Conservation (phyloP, 2,329 filamentous ascomycete genomes). For the Diaporthe ampelina region DNA sequence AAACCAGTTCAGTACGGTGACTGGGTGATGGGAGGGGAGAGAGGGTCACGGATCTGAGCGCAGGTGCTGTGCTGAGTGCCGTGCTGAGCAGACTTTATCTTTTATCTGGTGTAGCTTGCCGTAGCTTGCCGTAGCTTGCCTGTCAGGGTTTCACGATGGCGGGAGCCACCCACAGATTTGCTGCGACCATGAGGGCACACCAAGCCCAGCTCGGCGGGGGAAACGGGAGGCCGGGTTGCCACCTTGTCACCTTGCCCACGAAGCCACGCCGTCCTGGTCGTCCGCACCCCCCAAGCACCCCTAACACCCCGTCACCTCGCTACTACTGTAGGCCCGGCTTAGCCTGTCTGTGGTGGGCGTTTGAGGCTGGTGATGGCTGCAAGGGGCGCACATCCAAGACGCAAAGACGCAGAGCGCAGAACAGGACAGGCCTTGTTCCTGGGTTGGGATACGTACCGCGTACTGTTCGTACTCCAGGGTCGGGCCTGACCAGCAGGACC, state of each 20-base stretch:
- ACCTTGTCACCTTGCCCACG: slow-evolving; percentile 17
- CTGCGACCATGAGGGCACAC: slow-evolving; percentile 1
- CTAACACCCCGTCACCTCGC: too few relatives aligned
- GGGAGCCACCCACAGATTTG: slow-evolving; percentile 22
- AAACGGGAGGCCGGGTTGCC: slow-evolving; percentile 23
- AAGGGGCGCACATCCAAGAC: slow-evolving; percentile 8
- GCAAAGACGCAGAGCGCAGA: too few relatives aligned
- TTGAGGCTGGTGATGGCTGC: slow-evolving; percentile 31
- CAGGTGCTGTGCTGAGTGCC: neutral
- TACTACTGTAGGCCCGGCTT: neutral
- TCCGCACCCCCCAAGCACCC: too few relatives aligned
- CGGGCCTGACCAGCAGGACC: too few relatives aligned
- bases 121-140: neutral
- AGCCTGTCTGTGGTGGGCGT: slow-evolving; percentile 9
- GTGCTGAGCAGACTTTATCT: too few relatives aligned
- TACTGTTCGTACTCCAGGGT: too few relatives aligned
- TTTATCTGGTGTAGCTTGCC: too few relatives aligned
- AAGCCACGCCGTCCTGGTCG: too few relatives aligned
- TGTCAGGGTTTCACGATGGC: slow-evolving; percentile 31
- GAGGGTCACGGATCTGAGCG: slow-evolving; percentile 26
- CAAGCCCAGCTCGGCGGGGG: slow-evolving; percentile 10
- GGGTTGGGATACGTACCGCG: too few relatives aligned
- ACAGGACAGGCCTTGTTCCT: too few relatives aligned
- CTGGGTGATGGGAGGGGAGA: neutral
- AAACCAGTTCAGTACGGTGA: slow-evolving; percentile 13